Evolutionary conservation across 2,329 filamentous ascomycete genomes (phyloP).

Genomic region (Talaromyces sp.): DNA sequence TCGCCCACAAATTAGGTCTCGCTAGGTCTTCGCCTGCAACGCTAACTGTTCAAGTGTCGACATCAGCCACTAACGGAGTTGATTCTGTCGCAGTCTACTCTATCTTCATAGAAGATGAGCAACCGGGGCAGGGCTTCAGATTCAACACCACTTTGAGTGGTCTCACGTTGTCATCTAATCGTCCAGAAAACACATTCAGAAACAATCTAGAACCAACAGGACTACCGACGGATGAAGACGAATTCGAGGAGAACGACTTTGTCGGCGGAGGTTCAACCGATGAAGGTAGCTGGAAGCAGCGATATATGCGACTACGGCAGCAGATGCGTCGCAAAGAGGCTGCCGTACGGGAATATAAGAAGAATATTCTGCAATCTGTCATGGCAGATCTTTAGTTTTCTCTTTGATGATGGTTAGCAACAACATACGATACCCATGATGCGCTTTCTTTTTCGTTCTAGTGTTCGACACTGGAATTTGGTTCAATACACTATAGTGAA

Average conservation of each 20-base stretch:
- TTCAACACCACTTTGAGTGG: conserved; percentile 14
- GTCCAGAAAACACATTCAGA: neutral
- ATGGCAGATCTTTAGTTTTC: conserved; percentile 37
- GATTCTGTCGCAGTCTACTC: conserved; percentile 4
- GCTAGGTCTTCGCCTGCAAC: conserved; percentile 23
- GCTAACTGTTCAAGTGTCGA: conserved; percentile 28
- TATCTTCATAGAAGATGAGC: conserved; percentile 8
- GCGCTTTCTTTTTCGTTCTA: neutral
- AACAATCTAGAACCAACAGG: neutral
- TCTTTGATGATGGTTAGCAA: conserved; percentile 5
- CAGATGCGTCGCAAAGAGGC: conserved; percentile 40
- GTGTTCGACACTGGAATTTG: neutral
- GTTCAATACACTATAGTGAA: neutral
- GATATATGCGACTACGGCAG: conserved; percentile 35
- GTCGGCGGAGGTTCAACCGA: neutral
- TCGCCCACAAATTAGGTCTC: conserved; percentile 35
- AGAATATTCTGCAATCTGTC: conserved; percentile 42
- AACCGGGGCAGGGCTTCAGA: conserved; percentile 4
- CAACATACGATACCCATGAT: conserved; percentile 16
- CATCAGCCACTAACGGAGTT: conserved; percentile 7
- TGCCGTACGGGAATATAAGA: conserved; percentile 38
- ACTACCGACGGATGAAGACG: conserved; percentile 16
- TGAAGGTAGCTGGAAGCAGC: conserved; percentile 39
- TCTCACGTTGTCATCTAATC: conserved; percentile 1
- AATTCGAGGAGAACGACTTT: conserved; percentile 13